Conservation (phyloP, 2,329 filamentous ascomycete species). For the Paraconiothyrium brasiliense region DNA sequence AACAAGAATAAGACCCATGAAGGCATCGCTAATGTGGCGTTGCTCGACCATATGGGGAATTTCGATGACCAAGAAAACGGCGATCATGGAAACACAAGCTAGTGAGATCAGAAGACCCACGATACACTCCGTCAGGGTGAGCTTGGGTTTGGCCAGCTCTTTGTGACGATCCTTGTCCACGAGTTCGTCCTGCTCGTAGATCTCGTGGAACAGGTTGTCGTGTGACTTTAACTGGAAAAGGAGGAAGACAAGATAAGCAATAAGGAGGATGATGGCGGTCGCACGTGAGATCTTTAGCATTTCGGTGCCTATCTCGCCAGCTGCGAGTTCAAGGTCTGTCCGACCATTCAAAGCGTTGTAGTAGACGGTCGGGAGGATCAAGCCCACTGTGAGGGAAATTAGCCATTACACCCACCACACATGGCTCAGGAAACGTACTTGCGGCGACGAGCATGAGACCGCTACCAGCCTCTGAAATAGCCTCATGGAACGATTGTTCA, state of each 20-base stretch:
- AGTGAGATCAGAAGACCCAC: conserved; percentile 72
- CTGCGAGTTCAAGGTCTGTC: conserved; percentile 52
- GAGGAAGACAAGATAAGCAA: conserved; percentile 69
- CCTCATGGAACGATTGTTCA: conserved; percentile 76
- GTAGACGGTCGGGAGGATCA: conserved; percentile 63
- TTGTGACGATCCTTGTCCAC: conserved; percentile 71
- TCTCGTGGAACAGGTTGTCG: conserved; percentile 78
- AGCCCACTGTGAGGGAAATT: conserved; percentile 50
- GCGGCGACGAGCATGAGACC: conserved; percentile 81
- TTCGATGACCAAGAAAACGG: conserved; percentile 76
- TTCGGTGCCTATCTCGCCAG: conserved; percentile 65
- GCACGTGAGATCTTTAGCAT: conserved; percentile 74
- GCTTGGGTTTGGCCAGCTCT: conserved; percentile 70
- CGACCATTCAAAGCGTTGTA: conserved; percentile 54
- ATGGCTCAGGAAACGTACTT: conserved; percentile 51
- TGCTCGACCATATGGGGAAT: conserved; percentile 70
- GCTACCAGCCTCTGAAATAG: conserved; percentile 80
- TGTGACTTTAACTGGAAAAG: conserved; percentile 81
- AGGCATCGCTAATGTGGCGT: conserved; percentile 59
- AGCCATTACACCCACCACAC: conserved; percentile 50
- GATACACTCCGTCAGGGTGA: conserved; percentile 78
- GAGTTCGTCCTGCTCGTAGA: conserved; percentile 75
- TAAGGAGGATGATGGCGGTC: conserved; percentile 74
- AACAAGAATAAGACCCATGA: conserved; percentile 78
- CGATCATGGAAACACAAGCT: conserved; percentile 75